phyloP scores from a whole-genome alignment of 2,329 filamentous ascomycete species.

The Talaromyces atroroseus region DNA sequence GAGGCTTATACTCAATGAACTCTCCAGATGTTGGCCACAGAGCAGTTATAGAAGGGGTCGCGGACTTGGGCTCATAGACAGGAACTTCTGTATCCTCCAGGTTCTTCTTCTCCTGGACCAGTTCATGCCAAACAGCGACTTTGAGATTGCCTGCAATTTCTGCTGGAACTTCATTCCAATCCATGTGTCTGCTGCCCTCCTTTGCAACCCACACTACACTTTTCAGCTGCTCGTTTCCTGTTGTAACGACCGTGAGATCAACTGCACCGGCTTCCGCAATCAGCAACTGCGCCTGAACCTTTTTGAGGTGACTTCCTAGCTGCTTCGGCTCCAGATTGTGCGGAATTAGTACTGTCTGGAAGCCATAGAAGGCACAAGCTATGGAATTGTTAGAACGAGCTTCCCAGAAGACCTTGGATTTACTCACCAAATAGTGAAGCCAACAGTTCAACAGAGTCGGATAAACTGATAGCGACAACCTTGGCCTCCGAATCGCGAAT shows the following conservation, averaged over 20 bases:
- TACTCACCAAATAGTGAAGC: constrained; percentile 64
- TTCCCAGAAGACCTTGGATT: background rate
- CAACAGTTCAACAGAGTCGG: constrained; percentile 87
- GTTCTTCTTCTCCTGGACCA: constrained; percentile 65
- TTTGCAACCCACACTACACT: constrained; percentile 91
- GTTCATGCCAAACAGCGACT: constrained; percentile 88
- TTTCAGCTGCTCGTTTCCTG: constrained; percentile 64
- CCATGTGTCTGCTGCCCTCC: constrained; percentile 82
- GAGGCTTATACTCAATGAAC: constrained; percentile 74
- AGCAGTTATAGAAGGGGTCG: constrained; percentile 42
- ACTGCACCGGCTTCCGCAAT: constrained; percentile 83
- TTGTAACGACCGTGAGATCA: constrained; percentile 67
- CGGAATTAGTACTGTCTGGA: constrained; percentile 78
- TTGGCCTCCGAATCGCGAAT: constrained; percentile 62
- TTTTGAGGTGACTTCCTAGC: constrained; percentile 65
- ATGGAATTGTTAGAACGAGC: constrained; percentile 16
- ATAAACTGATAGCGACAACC: constrained; percentile 81
- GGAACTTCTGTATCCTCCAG: constrained; percentile 61
- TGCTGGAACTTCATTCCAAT: constrained; percentile 85
- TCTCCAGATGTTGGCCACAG: constrained; percentile 50
- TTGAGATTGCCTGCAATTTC: constrained; percentile 69
- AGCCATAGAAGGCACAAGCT: constrained; percentile 83
- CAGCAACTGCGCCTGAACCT: constrained; percentile 71
- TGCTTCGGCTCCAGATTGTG: constrained; percentile 68
- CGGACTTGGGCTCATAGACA: constrained; percentile 49